Conservation (phyloP, 768 basidiomycete genomes). For the Amanita pallidorosea region DNA sequence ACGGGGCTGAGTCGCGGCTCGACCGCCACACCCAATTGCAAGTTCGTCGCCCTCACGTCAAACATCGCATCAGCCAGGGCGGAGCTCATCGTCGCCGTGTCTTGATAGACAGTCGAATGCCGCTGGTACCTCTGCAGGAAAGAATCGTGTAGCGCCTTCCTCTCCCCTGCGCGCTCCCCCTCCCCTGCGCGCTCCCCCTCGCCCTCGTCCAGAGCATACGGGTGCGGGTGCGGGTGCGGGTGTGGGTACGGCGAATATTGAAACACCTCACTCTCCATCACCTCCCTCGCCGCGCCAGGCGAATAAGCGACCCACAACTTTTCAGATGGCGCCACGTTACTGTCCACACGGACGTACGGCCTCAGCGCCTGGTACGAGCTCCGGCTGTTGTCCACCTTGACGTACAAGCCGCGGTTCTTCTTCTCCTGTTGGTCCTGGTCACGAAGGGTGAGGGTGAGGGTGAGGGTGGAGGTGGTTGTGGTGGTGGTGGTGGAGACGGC, state of each 20-base stretch:
- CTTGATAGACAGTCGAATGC: slow-evolving; percentile 26
- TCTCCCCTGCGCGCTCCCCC: neutral
- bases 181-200: neutral
- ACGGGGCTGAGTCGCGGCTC: slow-evolving; percentile 18
- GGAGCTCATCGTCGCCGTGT: slow-evolving; percentile 53
- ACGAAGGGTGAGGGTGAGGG: too few species aligned
- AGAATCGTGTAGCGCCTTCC: neutral
- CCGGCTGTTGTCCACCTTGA: slow-evolving; percentile 13
- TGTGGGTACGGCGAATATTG: slow-evolving; percentile 29
- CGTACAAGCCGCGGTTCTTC: slow-evolving; percentile 9
- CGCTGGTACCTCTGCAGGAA: slow-evolving; percentile 8
- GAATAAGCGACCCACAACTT: slow-evolving; percentile 45
- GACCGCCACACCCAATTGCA: neutral
- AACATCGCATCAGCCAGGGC: slow-evolving; percentile 39
- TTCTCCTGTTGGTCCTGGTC: too few species aligned
- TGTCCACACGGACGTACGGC: slow-evolving; percentile 16
- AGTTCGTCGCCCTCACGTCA: neutral
- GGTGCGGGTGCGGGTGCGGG: too few species aligned
- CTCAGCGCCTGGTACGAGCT: neutral
- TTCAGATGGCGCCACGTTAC: slow-evolving; percentile 25
- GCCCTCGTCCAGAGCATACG: too few species aligned
- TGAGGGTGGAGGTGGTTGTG: neutral
- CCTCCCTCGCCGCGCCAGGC: slow-evolving; percentile 31
- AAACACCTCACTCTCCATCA: slow-evolving; percentile 29
- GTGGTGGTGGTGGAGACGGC: neutral